These are phyloP conservation scores for Clarireedia hainanense DNA, from an alignment of 2,329 filamentous ascomycete species.

Conservation along the genomic window DNA sequence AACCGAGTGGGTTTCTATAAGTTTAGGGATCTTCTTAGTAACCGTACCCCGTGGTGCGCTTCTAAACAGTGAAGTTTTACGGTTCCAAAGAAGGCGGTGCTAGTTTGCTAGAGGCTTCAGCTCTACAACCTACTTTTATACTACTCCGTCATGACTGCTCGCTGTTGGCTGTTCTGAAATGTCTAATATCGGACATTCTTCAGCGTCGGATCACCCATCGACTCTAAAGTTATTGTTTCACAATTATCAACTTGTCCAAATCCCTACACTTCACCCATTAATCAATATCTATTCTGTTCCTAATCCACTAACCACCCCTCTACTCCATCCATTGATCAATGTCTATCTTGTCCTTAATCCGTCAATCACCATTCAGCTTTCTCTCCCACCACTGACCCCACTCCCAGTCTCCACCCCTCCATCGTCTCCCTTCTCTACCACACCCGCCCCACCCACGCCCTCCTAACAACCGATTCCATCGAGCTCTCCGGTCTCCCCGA, in stretches of 20 bases:
- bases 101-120: no score
- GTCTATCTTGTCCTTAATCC: not conserved
- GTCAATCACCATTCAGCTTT: not conserved
- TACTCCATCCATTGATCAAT: not conserved
- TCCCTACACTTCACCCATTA: not conserved
- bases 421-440: slow-evolving; percentile 41
- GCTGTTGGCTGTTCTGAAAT: no score
- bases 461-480: slow-evolving; percentile 46
- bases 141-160: no score
- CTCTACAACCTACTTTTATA: no score
- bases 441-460: slow-evolving; percentile 37
- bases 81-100: no score
- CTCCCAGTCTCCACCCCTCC: slow-evolving; percentile 36
- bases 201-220: no score
- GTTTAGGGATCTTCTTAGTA: not conserved
- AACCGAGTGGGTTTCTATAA: not conserved
- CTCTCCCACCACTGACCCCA: not conserved
- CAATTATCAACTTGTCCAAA: not conserved
- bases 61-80: no score
- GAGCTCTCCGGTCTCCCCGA: slow-evolving; percentile 45
- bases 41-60: no score
- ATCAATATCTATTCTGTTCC: not conserved
- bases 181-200: no score
- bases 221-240: no score
- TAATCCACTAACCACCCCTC: not conserved